phyloP scores from a whole-genome alignment of 1,139 yeast species.

The Saccharomycopsis crataegensis region DNA sequence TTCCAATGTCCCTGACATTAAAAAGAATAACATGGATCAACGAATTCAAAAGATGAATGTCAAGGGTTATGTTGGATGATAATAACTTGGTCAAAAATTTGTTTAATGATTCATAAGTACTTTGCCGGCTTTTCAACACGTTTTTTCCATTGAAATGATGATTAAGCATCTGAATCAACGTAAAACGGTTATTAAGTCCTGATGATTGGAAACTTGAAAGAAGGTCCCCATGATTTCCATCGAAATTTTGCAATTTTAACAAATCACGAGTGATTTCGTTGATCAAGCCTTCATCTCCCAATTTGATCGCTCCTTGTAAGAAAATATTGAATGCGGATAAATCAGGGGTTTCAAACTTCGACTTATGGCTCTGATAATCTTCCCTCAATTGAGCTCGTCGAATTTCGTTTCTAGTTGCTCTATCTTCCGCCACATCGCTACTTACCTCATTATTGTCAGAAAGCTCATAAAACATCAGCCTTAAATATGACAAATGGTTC shows the following conservation, averaged over 20 bases:
- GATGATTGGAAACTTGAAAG: background rate
- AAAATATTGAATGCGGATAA: background rate
- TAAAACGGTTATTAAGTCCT: background rate
- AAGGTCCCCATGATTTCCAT: background rate
- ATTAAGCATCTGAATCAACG: background rate
- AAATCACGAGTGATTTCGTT: background rate
- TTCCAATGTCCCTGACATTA: background rate
- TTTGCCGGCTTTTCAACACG: background rate
- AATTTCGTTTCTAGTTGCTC: background rate
- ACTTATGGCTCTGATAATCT: background rate
- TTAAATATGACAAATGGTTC: conserved; percentile 10
- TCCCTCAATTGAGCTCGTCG: background rate
- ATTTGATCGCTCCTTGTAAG: background rate
- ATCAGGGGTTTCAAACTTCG: background rate
- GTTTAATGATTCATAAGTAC: background rate
- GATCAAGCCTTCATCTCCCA: background rate
- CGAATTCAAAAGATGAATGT: background rate
- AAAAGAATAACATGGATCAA: background rate
- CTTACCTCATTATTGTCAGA: background rate
- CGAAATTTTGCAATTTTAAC: background rate
- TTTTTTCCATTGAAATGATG: background rate
- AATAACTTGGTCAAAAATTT: background rate
- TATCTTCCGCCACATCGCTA: background rate
- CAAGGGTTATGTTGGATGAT: background rate
- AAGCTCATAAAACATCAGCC: background rate